phyloP scores from a whole-genome alignment of 2,329 filamentous ascomycete species.

The Sporothrix brasiliensis region DNA sequence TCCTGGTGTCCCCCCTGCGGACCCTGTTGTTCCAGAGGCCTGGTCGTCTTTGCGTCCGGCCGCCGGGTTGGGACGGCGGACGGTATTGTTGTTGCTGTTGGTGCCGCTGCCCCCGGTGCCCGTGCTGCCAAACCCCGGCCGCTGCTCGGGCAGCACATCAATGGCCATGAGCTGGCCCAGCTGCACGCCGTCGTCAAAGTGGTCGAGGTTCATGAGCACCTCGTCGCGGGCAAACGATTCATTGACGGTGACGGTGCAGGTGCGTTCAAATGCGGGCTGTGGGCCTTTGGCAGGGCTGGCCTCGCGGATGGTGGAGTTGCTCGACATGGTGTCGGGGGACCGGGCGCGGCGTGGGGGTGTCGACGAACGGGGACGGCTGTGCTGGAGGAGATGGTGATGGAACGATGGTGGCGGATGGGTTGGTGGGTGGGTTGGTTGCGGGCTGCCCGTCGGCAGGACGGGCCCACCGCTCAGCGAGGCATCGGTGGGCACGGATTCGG shows the following conservation, averaged over 20 bases:
- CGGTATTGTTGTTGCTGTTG: conserved; percentile 33
- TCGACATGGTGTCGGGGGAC: conserved; percentile 56
- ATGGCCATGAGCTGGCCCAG: conserved; percentile 75
- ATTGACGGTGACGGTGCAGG: conserved; percentile 63
- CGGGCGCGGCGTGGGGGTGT: conserved; percentile 33
- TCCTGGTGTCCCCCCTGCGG: neutral
- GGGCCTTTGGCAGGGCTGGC: conserved; percentile 38
- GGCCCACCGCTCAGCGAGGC: neutral
- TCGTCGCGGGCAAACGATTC: conserved; percentile 78
- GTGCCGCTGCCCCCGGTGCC: conserved; percentile 14
- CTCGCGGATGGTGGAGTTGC: conserved; percentile 53
- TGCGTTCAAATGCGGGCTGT: conserved; percentile 48
- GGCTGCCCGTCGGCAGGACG: neutral
- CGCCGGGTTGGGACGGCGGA: conserved; percentile 14
- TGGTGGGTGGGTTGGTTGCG: neutral
- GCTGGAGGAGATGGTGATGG: neutral
- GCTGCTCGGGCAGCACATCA: conserved; percentile 54
- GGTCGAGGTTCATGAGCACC: conserved; percentile 74
- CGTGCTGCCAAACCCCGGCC: conserved; percentile 37
- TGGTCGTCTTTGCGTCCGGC: conserved; percentile 37
- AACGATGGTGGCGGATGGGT: neutral
- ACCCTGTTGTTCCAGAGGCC: conserved; percentile 26
- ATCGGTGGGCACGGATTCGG: conserved; percentile 42
- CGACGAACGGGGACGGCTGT: conserved; percentile 29
- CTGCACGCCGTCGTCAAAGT: conserved; percentile 65